These are phyloP conservation scores for Hypomontagnella submonticulosa DNA, from an alignment of 495 filamentous ascomycete species.

Conservation along the genomic window DNA sequence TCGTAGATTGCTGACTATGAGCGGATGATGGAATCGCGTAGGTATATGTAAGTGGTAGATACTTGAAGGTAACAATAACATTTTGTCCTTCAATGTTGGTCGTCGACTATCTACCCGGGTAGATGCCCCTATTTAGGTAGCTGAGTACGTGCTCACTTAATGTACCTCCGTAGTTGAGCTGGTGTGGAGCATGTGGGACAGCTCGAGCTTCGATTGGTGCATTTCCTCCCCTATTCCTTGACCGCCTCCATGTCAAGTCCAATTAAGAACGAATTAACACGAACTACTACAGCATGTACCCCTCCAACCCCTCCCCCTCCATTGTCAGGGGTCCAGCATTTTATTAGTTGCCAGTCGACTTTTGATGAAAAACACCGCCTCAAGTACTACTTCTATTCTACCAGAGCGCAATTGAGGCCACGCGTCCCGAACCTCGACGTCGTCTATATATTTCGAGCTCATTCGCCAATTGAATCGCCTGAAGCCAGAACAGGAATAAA, in stretches of 20 bases:
- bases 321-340: slow-evolving; percentile 32
- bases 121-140: slow-evolving; percentile 23
- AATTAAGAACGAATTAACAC: slow-evolving; percentile 19
- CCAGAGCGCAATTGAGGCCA: slow-evolving; percentile 6
- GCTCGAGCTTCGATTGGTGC: slow-evolving; percentile 34
- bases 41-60: too few relatives aligned
- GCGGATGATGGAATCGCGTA: too few relatives aligned
- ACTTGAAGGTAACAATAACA: too few relatives aligned
- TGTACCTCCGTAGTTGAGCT: slow-evolving; percentile 1
- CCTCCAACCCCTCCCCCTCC: slow-evolving; percentile 33
- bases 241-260: slow-evolving; percentile 31
- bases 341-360: slow-evolving; percentile 7
- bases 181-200: slow-evolving; percentile 28
- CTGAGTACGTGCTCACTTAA: neutral
- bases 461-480: neutral
- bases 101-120: too few relatives aligned
- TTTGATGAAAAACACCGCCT: slow-evolving; percentile 17
- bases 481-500: slow-evolving; percentile 9
- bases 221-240: slow-evolving; percentile 19
- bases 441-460: neutral
- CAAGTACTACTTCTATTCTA: neutral
- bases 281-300: slow-evolving; percentile 14
- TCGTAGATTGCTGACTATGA: too few relatives aligned
- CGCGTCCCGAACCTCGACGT: slow-evolving; percentile 13
- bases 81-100: too few relatives aligned